Evolutionary conservation across 306 rosid genomes (phyloP).

Genomic region (Vigna unguiculata): DNA sequence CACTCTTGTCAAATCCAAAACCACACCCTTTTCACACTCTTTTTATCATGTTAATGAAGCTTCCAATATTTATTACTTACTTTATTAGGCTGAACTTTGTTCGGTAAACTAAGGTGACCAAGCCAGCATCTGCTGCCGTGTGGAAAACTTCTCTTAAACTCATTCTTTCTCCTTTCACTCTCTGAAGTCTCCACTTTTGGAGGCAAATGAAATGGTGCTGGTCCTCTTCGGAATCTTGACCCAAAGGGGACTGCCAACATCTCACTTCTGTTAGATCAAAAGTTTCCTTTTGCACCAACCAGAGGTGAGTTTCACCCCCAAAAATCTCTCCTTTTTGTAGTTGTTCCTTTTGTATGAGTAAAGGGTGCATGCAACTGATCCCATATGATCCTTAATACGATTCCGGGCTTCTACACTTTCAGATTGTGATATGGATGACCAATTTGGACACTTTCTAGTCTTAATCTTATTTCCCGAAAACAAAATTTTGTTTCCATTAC

Average conservation of each 20-base stretch:
- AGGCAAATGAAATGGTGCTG: conserved; percentile 37
- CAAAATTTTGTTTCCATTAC: background rate
- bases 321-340: conserved; percentile 9
- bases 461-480: conserved; percentile 11
- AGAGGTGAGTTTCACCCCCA: conserved; percentile 45
- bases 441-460: conserved; percentile 24
- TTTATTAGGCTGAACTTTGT: background rate
- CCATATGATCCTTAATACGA: background rate
- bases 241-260: background rate
- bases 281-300: conserved; percentile 23
- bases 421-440: conserved; percentile 1
- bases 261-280: conserved; percentile 31
- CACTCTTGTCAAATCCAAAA: conserved; percentile 7
- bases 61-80: background rate
- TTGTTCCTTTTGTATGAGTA: background rate
- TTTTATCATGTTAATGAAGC: background rate
- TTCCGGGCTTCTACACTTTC: conserved; percentile 14
- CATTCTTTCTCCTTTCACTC: conserved; percentile 8
- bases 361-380: conserved; percentile 21
- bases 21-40: background rate
- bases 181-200: conserved; percentile 14
- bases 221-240: conserved; percentile 20
- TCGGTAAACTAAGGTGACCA: conserved; percentile 47
- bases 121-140: conserved; percentile 63
- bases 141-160: conserved; percentile 39